Evolutionary conservation across 208 protist species (phyloP), one percentile per base, ranked within the genome.

Genomic region (Naegleria fowleri): DNA sequence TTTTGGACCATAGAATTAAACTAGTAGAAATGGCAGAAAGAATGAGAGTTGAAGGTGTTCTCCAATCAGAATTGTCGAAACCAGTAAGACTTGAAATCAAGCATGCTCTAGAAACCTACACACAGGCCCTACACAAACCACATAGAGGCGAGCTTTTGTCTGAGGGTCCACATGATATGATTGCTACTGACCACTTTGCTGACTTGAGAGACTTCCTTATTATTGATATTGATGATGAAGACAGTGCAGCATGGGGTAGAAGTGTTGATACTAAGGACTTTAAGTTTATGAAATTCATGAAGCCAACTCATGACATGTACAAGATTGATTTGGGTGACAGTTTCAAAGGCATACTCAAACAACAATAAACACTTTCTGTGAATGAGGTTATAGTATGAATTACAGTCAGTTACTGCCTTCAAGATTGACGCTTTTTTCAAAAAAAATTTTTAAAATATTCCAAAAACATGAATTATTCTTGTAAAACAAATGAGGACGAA

Each of bases 11-110:
- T 29, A 59, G 86, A 41, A 67, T 89, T 3, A 89, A 22, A 67
- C n/a, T 89, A 7, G 43, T 67, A 29, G 48, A 67, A 67, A 89
- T 89, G 41, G 33, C 13, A 29, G 86, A 89, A 89, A 33, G 39
- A 29, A 89, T 89, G 86, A 89, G 86, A 89, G 86, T 89, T 33
- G 48, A 89, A 41, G 86, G 86, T 40, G 86, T 89, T 38, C 33
- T 89, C 5, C 51, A 52, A 40, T 41, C n/a, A 40, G 86, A 67
- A 52, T 67, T 89, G 33, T 40, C 29, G 5, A 7, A 89, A 89
- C 86, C 86, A n/a, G 86, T 89, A 7, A 58, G 86, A 40, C 15
- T 55, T 29, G 86, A 89, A 40, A 89, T 89, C 25, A 38, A 89
- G 13, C 11, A 39, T 67, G 86, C 86, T 3, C 15, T 43, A 13